Evolutionary conservation across 1,139 yeast species (phyloP).

Genomic region (Yamadazyma diddensiae): DNA sequence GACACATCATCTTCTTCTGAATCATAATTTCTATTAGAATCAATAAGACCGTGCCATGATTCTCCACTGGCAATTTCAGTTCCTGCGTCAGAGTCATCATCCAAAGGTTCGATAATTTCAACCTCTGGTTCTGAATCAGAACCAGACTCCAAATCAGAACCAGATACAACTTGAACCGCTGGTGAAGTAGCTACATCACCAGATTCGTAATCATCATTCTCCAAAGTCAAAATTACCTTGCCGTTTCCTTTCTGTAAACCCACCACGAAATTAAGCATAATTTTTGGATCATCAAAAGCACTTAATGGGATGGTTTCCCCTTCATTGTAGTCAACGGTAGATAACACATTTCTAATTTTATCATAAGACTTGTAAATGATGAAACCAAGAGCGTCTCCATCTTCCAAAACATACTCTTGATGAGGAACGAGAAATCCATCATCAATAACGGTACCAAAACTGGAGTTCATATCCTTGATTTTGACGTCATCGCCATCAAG

Average conservation of each 20-base stretch:
- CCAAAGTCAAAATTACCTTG: neutral
- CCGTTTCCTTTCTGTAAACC: neutral
- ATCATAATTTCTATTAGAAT: neutral
- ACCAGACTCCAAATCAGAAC: neutral
- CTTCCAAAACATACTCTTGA: constrained; percentile 16
- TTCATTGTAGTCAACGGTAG: neutral
- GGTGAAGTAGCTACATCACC: constrained; percentile 1
- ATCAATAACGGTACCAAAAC: constrained; percentile 42
- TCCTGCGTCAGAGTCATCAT: neutral
- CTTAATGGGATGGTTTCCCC: constrained; percentile 1
- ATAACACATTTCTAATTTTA: constrained; percentile 13
- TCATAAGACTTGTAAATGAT: constrained; percentile 30
- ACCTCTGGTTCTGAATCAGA: constrained; percentile 1
- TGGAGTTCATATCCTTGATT: constrained; percentile 31
- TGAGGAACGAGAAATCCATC: constrained; percentile 22
- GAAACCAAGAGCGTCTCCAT: constrained; percentile 31
- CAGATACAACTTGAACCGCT: constrained; percentile 2
- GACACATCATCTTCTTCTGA: constrained; percentile 2
- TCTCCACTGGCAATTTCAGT: neutral
- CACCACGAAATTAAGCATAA: constrained; percentile 24
- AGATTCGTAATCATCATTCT: neutral
- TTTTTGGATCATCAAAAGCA: constrained; percentile 23
- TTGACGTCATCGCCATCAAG: constrained; percentile 17
- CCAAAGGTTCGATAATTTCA: constrained; percentile 1
- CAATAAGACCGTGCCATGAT: neutral